These are phyloP conservation scores for Parathielavia hyrcaniae DNA, from an alignment of 495 filamentous ascomycete genomes.

Conservation along the genomic window DNA sequence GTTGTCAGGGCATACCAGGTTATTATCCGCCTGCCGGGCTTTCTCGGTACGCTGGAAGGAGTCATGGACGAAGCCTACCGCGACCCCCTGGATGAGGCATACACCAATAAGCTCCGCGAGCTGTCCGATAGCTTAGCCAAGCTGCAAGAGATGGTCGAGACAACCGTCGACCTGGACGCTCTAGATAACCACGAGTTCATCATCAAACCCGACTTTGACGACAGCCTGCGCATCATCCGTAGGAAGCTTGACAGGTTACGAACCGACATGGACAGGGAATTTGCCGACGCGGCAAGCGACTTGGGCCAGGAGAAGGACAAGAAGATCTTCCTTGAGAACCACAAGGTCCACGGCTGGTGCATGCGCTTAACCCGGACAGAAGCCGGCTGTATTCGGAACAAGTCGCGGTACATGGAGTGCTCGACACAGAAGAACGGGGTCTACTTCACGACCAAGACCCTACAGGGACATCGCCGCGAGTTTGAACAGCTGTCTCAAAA, in stretches of 20 bases:
- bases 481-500: slow-evolving; percentile 91
- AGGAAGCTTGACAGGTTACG: slow-evolving; percentile 84
- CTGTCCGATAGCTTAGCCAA: slow-evolving; percentile 75
- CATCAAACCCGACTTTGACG: slow-evolving; percentile 98
- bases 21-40: slow-evolving; percentile 81
- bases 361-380: slow-evolving; percentile 90
- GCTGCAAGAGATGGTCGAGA: slow-evolving; percentile 97
- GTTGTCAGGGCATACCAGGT: slow-evolving; percentile 95
- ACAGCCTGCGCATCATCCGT: slow-evolving; percentile 75
- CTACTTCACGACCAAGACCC: slow-evolving; percentile 86
- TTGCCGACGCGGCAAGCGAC: slow-evolving; percentile 67
- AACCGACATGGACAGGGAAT: slow-evolving; percentile 78
- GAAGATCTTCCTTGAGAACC: slow-evolving; percentile 97
- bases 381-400: slow-evolving; percentile 87
- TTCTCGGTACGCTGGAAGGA: slow-evolving; percentile 80
- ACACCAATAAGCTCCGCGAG: slow-evolving; percentile 72
- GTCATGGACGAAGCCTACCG: slow-evolving; percentile 95
- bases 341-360: slow-evolving; percentile 92
- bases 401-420: slow-evolving; percentile 84
- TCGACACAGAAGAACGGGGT: slow-evolving; percentile 99
- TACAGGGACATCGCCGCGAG: slow-evolving; percentile 78
- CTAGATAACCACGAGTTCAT: slow-evolving; percentile 97
- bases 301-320: slow-evolving; percentile 93
- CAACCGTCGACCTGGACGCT: slow-evolving; percentile 92
- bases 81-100: slow-evolving; percentile 78